phyloP scores from a whole-genome alignment of 2,329 filamentous ascomycete species.

The Sclerotinia glacialis region DNA sequence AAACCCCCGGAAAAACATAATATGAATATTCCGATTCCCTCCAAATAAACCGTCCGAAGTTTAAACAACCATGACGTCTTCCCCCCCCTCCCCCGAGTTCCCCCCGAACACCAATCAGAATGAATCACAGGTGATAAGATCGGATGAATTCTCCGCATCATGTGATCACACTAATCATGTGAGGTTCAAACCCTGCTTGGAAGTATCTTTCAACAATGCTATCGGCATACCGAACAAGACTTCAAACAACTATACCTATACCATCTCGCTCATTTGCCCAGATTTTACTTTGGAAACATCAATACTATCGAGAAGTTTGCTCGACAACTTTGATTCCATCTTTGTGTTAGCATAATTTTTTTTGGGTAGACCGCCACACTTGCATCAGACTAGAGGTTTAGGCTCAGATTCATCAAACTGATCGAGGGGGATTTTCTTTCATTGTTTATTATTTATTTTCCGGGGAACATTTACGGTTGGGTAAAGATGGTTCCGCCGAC shows the following conservation, averaged over 20 bases:
- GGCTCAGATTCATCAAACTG: neutral
- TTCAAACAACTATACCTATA: neutral
- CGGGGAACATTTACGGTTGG: neutral
- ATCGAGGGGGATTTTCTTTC: neutral
- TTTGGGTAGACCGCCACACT: conserved; percentile 13
- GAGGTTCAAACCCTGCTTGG: conserved; percentile 1
- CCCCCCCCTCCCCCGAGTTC: neutral
- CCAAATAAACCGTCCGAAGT: neutral
- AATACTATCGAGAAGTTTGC: conserved; percentile 13
- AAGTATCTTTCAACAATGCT: conserved; percentile 1
- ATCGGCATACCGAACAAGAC: neutral
- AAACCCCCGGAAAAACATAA: neutral
- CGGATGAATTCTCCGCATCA: neutral
- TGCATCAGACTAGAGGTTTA: neutral
- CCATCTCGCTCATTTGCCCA: neutral
- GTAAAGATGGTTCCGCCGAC: conserved; percentile 46
- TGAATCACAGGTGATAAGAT: neutral
- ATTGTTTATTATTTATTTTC: neutral
- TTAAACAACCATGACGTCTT: neutral
- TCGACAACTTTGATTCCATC: neutral
- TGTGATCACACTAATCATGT: neutral
- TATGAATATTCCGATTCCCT: neutral
- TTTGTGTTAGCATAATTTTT: neutral
- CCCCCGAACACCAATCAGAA: neutral
- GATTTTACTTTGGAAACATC: neutral